Conservation (phyloP, 768 basidiomycete species). For the Scleroderma citrinum region DNA sequence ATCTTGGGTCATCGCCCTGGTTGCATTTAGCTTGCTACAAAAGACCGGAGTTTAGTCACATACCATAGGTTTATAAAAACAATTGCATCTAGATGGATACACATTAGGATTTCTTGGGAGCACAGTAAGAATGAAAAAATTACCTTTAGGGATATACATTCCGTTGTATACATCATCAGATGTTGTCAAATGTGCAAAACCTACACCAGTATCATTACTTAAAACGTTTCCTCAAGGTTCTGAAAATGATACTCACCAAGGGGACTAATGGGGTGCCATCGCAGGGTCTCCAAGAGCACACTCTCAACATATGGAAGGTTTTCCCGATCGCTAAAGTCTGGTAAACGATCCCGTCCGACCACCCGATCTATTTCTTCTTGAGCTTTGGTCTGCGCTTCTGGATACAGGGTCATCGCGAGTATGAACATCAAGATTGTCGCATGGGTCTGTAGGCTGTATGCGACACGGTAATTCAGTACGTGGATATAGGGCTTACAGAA, state of each 20-base stretch:
- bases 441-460: slow-evolving; percentile 6
- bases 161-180: slow-evolving; percentile 23
- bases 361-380: slow-evolving; percentile 28
- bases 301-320: slow-evolving; percentile 28
- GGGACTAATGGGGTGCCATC: slow-evolving; percentile 27
- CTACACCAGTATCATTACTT: slow-evolving; percentile 5
- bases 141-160: slow-evolving; percentile 28
- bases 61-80: too few species aligned
- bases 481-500: slow-evolving; percentile 10
- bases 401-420: slow-evolving; percentile 29
- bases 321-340: slow-evolving; percentile 21
- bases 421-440: slow-evolving; percentile 19
- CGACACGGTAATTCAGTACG: not conserved
- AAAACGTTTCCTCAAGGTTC: not conserved
- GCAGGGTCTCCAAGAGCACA: slow-evolving; percentile 24
- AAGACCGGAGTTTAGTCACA: too few species aligned
- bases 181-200: slow-evolving; percentile 15
- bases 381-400: slow-evolving; percentile 28
- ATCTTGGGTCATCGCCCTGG: slow-evolving; percentile 47
- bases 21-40: not conserved
- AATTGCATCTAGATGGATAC: too few species aligned
- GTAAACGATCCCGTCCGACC: slow-evolving; percentile 26
- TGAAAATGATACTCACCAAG: slow-evolving; percentile 13
- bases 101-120: too few species aligned
- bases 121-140: not conserved